Conservation (phyloP, 208 protist species). For the Tritrichomonas foetus region DNA sequence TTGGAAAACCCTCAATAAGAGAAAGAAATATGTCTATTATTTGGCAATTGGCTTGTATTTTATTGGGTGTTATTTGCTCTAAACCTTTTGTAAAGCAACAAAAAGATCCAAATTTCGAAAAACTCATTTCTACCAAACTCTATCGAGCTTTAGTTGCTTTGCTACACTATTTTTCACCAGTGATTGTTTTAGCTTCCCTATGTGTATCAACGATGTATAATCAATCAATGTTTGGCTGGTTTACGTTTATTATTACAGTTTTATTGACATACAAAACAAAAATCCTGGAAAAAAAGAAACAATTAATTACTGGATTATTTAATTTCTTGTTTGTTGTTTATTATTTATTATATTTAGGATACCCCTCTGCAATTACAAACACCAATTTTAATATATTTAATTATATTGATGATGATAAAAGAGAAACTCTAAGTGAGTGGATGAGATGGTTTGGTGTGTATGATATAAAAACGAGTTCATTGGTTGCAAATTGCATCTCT, state of each 20-base stretch:
- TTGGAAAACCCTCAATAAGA: neutral
- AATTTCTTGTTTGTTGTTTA: neutral
- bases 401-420: too few species aligned
- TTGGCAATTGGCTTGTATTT: neutral
- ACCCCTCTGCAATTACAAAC: neutral
- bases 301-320: neutral
- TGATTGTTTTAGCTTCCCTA: neutral
- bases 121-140: neutral
- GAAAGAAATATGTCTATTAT: neutral
- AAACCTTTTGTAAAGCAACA: neutral
- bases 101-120: neutral
- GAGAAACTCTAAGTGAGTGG: neutral
- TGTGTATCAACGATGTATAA: neutral
- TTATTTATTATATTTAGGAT: neutral
- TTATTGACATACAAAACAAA: neutral
- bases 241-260: neutral
- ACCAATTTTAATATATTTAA: neutral
- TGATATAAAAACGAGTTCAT: neutral
- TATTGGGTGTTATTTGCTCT: neutral
- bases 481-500: neutral
- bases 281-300: neutral
- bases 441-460: neutral
- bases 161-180: neutral
- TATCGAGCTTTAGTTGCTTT: neutral
- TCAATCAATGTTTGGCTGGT: neutral